Percentiles rank a stretch among this genome's conserved stretches.
Conservation (phyloP, 1,284 basidiomycete species). For the Leccinum huronense region DNA sequence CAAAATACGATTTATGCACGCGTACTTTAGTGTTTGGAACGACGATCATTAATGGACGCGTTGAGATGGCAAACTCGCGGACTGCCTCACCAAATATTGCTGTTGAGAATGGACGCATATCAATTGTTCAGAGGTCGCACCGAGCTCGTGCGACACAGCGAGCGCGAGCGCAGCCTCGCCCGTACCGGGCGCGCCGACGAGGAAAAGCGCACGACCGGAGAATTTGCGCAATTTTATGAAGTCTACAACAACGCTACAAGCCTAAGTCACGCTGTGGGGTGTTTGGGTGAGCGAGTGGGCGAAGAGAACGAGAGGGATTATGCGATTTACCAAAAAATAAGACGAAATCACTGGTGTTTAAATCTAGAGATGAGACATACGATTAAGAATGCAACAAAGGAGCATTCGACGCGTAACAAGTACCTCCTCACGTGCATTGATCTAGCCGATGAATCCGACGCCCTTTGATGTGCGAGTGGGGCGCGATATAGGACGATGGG, state of each 20-base stretch:
- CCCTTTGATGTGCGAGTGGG: slow-evolving; percentile 36
- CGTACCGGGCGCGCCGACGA: slow-evolving; percentile 92
- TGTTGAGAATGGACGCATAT: no score
- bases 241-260: slow-evolving; percentile 89
- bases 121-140: slow-evolving; percentile 45
- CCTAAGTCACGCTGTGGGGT: slow-evolving; percentile 45
- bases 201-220: slow-evolving; percentile 83
- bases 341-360: no score
- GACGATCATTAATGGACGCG: slow-evolving; percentile 64
- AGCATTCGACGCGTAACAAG: background rate
- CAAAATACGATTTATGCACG: slow-evolving; percentile 24
- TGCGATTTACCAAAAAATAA: background rate
- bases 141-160: slow-evolving; percentile 92
- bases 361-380: no score
- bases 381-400: background rate
- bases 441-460: slow-evolving; percentile 92
- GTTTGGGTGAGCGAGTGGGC: background rate
- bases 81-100: slow-evolving; percentile 25
- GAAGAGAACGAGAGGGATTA: background rate
- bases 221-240: slow-evolving; percentile 89
- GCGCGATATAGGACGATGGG: no score
- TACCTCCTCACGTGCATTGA: slow-evolving; percentile 82
- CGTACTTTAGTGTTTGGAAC: slow-evolving; percentile 66
- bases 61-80: slow-evolving; percentile 43
- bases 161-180: slow-evolving; percentile 96